Base-by-base conservation (phyloP, 495 filamentous ascomycete genomes). In the Neurospora sp. region DNA sequence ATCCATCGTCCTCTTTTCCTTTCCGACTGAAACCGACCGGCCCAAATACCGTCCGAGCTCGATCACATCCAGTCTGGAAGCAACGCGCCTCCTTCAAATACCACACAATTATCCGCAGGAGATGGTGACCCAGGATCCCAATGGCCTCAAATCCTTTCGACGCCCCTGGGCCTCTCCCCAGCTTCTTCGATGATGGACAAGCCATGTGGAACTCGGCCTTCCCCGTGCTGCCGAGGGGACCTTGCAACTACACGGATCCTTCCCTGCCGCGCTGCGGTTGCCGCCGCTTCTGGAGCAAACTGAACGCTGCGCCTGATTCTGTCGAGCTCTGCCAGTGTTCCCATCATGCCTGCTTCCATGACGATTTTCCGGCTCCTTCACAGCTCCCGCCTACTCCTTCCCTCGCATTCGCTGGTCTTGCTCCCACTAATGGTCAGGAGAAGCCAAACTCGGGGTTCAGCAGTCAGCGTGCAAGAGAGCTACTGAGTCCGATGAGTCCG, bases 291-390 rank as follows among this genome's bases (percentile, higher is more conserved):
- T 92, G 88, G 89, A 84, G 85, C 77, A 82, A 81, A 71, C 79
- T 84, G 46, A 74, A 39, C 39, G 74, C 48, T 2, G 39, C 71
- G 2, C 37, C 74, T 5, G 81, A 82, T 31, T 78, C 84, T 42
- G 81, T 77, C n/a, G 84, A 84, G 62, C 86, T 86, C 80, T 92
- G 90, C 83, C 88, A 90, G 82, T 92, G 90, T 76, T 87, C 86
- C 16, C 90, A 92, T 79, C 90, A 92, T 84, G 90, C 90, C 40
- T 92, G 90, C 79, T 92, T 88, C 77, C 90, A 92, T 77, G 87
- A 90, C 75, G 81, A 84, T 74, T 48, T 80, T 71, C 81, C 72
- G 18, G 39, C 81, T 71, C 75, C 77, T 18, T 74, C 72, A 42
- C 79, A 78, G 40, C 44, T 77, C 72, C 70, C 72, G 27, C 76